Conservation (phyloP, 352 stramenopile species). For the Blastocystis hominis region DNA sequence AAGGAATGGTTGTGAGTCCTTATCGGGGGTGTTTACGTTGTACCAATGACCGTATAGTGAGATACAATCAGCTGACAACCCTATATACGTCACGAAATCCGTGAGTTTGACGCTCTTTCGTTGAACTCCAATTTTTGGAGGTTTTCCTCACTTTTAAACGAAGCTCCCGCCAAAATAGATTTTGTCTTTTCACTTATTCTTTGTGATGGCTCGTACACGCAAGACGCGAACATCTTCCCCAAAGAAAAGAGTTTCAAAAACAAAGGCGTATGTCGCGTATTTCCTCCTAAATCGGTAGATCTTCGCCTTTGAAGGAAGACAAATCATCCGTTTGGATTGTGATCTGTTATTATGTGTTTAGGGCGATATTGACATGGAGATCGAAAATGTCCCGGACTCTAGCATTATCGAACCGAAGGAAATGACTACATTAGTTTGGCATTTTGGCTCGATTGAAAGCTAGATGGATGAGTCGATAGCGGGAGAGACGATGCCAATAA, state of each 20-base stretch:
- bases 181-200: not conserved
- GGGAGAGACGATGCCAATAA: not conserved
- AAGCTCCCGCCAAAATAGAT: conserved; percentile 36
- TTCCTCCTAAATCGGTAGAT: not conserved
- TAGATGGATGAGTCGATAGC: not conserved
- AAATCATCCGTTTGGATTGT: not conserved
- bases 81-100: conserved; percentile 17
- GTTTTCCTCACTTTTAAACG: conserved; percentile 13
- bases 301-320: not conserved
- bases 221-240: not conserved
- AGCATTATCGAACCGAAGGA: not conserved
- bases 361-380: not conserved
- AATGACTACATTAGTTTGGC: not conserved
- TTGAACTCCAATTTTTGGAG: conserved; percentile 25
- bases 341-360: not conserved
- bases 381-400: not conserved
- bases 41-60: conserved; percentile 51
- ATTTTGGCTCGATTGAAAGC: not conserved
- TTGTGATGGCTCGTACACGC: not conserved
- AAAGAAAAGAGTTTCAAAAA: not conserved
- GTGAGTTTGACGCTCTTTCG: not conserved
- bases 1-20: conserved; percentile 1
- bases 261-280: not conserved
- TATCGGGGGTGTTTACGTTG: conserved; percentile 49
- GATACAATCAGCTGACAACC: conserved; percentile 52